Base-by-base conservation (phyloP, 2,329 filamentous ascomycete genomes). In the Alternaria ethzedia region DNA sequence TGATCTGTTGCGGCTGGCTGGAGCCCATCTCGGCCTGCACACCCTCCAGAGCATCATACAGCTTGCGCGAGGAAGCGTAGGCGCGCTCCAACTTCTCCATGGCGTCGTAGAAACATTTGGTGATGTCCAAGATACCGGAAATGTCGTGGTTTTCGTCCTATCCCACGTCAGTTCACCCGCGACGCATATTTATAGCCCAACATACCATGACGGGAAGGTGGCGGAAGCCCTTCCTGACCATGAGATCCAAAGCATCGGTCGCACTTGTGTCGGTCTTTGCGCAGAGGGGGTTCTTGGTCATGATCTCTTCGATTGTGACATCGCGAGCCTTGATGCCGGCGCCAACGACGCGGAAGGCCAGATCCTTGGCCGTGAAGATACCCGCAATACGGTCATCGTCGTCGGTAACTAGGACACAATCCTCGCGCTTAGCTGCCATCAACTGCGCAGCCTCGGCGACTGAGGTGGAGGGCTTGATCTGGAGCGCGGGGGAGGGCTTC, bases 11-110 rank as follows among this genome's bases (percentile, higher is more conserved):
- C 12, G 96, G 96, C 80, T 99, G 96, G 78, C 92, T 97, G 56
- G 95, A 91, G 44, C 96, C 96, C 36, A 99, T 86, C 81, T 99
- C 96, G 2, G 95, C 97, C 82, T 99, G 96, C 4, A 99, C 96
- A 80, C 96, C 96, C 82, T 99, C 96, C 62, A 99, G 84, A 32
- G 96, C 96, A 84, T 98, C 96, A 80, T 99, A 98, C 21, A 99
- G 87, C 82, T 97, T 97, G 72, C 96, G 90, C n/a, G 96, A 99
- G 15, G 96, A 98, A 69, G 93, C 94, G 81, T 99, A 99, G 54
- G 96, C 96, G 55, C 96, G 91, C 85, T 99, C 96, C 64, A 99
- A 85, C 85, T 99, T 99, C 85, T 99, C 96, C 96, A 99, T 99
- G 46, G 96, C 96, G 82, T 99, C 96, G 82, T 99, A 99, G 82